Evolutionary conservation across 163 green algal genomes (phyloP), one percentile per base, ranked within the genome.

Genomic region (Volvox carteri): DNA sequence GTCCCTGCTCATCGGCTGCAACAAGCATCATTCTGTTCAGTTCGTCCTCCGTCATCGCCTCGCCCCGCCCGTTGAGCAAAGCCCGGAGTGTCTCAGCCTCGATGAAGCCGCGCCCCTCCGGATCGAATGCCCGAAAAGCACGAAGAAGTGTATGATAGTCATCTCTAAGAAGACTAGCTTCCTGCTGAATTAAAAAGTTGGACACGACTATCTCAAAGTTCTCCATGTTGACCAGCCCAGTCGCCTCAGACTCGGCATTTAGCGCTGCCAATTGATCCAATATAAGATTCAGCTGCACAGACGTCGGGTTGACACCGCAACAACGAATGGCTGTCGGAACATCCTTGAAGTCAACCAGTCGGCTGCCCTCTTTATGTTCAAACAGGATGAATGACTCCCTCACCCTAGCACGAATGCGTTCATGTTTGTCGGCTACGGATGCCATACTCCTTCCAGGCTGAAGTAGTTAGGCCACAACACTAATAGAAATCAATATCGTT

Each of bases 291-390:
- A 94, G n/a, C 46, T 96, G 92, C n/a, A 87, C 73, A 5, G 72
- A 88, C 3, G 86, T 94, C 0, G 91, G 92, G 79, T 96, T 96
- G 8, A 96, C 79, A 11, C 94, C 94, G 21, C 94, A 86, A 1
- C 86, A 92, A 1, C 92, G 85, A 0, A 96, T 65, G 7, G 95
- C 81, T 0, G 92, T 92, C 2, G 81, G 56, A 19, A 96, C 90
- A 28, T 96, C 94, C 37, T 92, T 95, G n/a, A 78, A 87, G 58
- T 96, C 93, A 2, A 95, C 90, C 12, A 94, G 21, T 41, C 83
- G 92, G 42, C 74, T 91, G 42, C 92, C 92, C 62, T 96, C 94
- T 65, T 94, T 95, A 39, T 95, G 93, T 84, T 96, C 94, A 86
- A 96, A 95, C 0, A 95, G 52, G 1, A 94, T 58, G 11, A 95